Evolutionary conservation across 108 stramenopile genomes (phyloP), one percentile per base, ranked within the genome.

Genomic region (Bacterosira constricta): DNA sequence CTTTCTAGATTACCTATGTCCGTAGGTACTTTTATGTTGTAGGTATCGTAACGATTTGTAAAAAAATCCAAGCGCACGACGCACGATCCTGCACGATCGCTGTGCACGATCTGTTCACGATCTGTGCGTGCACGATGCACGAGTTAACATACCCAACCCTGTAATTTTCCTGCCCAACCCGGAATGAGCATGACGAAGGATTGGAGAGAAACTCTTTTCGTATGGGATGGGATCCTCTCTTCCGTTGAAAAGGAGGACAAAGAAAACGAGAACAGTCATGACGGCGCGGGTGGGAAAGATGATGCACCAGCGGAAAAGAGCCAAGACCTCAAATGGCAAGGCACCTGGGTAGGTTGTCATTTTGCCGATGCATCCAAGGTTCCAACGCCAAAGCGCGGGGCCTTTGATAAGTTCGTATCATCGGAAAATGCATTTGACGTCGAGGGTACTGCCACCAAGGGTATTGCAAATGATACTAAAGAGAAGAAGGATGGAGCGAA

Each of bases 191-290:
- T 60, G 70, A 77, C 66, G 56, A 41, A 41, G 20, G 23, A 72
- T 21, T 84, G 83, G 86, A 65, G 60, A 15, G 73, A 82, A 6
- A 86, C 86, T 11, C 69, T 86, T 0, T 86, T 74, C 57, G 75
- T 86, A 4, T 86, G 86, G 86, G 86, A 86, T 66, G 86, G 86
- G 12, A 86, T 86, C 45, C 63, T 86, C 1, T 55, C 54, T n/a
- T 36, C 44, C 6, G 51, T 75, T 18, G 63, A 77, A 12, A 45
- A 56, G 12, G 55, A 69, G 4, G 44, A 23, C 6, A 73, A 73
- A 38, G 45, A 54, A n/a, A 41, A 65, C 21, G 58, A 44, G 27
- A 38, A 17, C 10, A 62, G 47, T 37, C 39, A 39, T 0, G 46
- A 63, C 13, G 51, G 15, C 0, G 42, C 4, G 32, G 12, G 0